These are phyloP conservation scores for Ballota nigra DNA, from an alignment of 257 asterid genomes.

Conservation along the genomic window DNA sequence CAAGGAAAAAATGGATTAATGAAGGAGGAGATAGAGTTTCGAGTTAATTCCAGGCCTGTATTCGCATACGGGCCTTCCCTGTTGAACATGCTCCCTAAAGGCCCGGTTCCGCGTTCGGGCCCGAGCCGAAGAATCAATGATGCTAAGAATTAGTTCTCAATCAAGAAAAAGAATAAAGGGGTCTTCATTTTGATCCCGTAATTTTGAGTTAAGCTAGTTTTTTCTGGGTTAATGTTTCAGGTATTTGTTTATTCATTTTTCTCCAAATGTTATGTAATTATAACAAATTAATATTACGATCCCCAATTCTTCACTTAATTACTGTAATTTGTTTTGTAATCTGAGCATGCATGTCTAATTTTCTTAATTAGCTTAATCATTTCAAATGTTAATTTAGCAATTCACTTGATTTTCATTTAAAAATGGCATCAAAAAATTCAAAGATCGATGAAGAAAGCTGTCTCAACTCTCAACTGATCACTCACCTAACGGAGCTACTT, in stretches of 20 bases:
- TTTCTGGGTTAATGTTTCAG: neutral
- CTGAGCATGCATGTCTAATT: neutral
- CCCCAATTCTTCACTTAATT: neutral
- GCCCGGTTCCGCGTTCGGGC: slow-evolving; percentile 35
- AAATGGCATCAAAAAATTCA: neutral
- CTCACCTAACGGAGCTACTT: slow-evolving; percentile 3
- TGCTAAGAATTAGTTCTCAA: slow-evolving; percentile 7
- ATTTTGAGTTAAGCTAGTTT: neutral
- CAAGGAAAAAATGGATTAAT: neutral
- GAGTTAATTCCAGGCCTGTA: neutral
- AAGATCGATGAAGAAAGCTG: neutral
- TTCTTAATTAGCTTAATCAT: neutral
- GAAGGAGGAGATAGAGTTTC: neutral
- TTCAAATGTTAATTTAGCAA: neutral
- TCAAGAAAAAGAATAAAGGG: neutral
- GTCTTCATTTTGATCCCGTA: neutral
- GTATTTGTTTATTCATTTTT: slow-evolving; percentile 19
- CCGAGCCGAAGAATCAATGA: slow-evolving; percentile 38
- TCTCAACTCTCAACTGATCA: too few relatives aligned
- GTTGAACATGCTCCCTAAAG: slow-evolving; percentile 42
- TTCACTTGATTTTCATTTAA: neutral
- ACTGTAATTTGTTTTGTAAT: neutral
- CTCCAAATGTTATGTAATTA: neutral
- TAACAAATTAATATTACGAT: neutral
- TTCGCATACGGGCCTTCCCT: slow-evolving; percentile 9